Evolutionary conservation across 805 yeast genomes (phyloP), one percentile per base, ranked within the genome.

Genomic region (Spathaspora passalidarum): DNA sequence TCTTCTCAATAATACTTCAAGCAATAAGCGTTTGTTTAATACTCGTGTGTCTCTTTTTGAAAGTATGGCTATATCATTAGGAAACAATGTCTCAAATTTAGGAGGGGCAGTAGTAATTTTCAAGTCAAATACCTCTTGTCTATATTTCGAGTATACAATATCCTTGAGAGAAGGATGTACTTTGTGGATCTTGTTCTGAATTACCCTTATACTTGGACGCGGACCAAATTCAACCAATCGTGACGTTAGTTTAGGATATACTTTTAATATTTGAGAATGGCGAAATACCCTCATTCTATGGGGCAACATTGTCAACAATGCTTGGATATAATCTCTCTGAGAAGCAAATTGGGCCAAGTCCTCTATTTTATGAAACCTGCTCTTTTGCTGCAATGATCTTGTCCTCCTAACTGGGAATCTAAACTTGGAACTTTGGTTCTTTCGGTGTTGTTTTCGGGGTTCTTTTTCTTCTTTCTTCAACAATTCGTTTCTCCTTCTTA

Each of bases 1-100:
- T 46, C 73, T 53, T 47, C 76, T 60, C n/a, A 72, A 45, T 37
- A 72, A 56, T 5, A 68, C 48, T 44, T 71, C 77, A 23, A 68
- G 56, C n/a, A 68, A 54, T 0, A 72, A 40, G 44, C 58, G 59
- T 35, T 55, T 59, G 42, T 70, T 62, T 42, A 70, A 49, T n/a
- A 50, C 47, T 9, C 61, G 57, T 16, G 60, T 55, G 39, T 69
- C 74, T 2, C 40, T 39, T 9, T 55, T 47, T 5, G 54, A 46
- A 19, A 69, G 42, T 35, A 63, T 47, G 21, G 45, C 45, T 2
- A 53, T 22, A 35, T 63, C 69, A 21, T 61, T 55, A 2, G 73
- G 70, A 43, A 56, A 65, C 37, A 66, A 32, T 0, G 56, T 60
- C 10, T 56, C 53, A 47, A 69, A 57, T 23, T 48, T 55, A 4